phyloP scores from a whole-genome alignment of 306 rosid genomes.

The Mimosa bimucronata region DNA sequence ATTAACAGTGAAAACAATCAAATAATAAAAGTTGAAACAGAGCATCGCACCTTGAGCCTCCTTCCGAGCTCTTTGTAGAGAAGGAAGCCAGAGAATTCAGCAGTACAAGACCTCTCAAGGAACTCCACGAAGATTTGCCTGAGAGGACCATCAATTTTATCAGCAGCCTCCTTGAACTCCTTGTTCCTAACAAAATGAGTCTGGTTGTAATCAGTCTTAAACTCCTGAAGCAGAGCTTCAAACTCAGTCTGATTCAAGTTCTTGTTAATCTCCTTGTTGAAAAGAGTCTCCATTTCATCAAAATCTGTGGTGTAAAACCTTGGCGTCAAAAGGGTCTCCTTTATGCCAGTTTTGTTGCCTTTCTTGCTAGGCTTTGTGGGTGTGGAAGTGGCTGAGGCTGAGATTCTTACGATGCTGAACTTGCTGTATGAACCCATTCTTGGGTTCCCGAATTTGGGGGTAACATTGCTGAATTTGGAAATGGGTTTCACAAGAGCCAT shows the following conservation, averaged over 20 bases:
- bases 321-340: slow-evolving; percentile 92
- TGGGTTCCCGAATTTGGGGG: slow-evolving; percentile 52
- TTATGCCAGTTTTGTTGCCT: slow-evolving; percentile 52
- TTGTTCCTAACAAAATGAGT: slow-evolving; percentile 96
- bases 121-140: slow-evolving; percentile 97
- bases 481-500: slow-evolving; percentile 92
- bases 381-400: slow-evolving; percentile 50
- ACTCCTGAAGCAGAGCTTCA: slow-evolving; percentile 92
- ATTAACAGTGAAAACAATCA: neutral
- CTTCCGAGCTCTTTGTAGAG: slow-evolving; percentile 98
- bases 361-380: slow-evolving; percentile 62
- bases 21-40: neutral
- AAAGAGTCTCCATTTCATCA: slow-evolving; percentile 96
- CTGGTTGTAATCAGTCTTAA: slow-evolving; percentile 97
- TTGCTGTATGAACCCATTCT: slow-evolving; percentile 46
- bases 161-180: slow-evolving; percentile 99
- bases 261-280: slow-evolving; percentile 96
- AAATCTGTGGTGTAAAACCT: slow-evolving; percentile 97
- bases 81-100: slow-evolving; percentile 98
- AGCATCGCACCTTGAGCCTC: slow-evolving; percentile 76
- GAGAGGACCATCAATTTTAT: slow-evolving; percentile 77
- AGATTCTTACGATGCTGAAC: slow-evolving; percentile 60
- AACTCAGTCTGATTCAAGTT: slow-evolving; percentile 83
- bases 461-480: slow-evolving; percentile 59
- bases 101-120: slow-evolving; percentile 97